phyloP scores from a whole-genome alignment of 148 eudicot genomes.

The Euryodendron excelsum region DNA sequence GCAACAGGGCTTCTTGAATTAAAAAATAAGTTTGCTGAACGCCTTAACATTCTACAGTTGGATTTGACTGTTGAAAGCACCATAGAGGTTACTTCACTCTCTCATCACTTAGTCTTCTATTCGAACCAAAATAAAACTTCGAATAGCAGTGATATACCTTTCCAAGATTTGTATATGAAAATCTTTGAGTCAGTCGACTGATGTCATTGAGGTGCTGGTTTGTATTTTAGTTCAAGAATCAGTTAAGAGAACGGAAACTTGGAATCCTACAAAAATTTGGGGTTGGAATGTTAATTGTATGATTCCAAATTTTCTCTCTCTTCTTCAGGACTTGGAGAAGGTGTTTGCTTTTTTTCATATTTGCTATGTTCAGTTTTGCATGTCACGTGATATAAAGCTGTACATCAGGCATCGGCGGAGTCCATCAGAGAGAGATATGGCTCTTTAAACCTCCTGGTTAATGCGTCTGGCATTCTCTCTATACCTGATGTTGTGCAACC shows the following conservation, averaged over 20 bases:
- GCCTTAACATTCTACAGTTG: slow-evolving; percentile 66
- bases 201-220: neutral
- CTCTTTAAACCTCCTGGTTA: slow-evolving; percentile 69
- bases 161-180: neutral
- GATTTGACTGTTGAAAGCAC: slow-evolving; percentile 74
- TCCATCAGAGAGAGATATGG: slow-evolving; percentile 65
- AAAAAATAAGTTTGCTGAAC: slow-evolving; percentile 56
- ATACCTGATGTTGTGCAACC: slow-evolving; percentile 76
- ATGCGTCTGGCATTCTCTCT: slow-evolving; percentile 88
- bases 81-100: slow-evolving; percentile 52
- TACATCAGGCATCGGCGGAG: slow-evolving; percentile 61
- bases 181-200: neutral
- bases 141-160: neutral
- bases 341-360: neutral
- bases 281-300: neutral
- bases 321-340: neutral
- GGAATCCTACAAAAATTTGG: neutral
- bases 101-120: neutral
- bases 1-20: slow-evolving; percentile 70
- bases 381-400: neutral
- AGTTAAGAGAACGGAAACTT: neutral
- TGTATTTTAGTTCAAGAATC: neutral
- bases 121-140: neutral
- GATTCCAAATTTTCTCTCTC: neutral
- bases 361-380: neutral